Conservation (phyloP, 23 red algal species). For the Agarophyton chilense region DNA sequence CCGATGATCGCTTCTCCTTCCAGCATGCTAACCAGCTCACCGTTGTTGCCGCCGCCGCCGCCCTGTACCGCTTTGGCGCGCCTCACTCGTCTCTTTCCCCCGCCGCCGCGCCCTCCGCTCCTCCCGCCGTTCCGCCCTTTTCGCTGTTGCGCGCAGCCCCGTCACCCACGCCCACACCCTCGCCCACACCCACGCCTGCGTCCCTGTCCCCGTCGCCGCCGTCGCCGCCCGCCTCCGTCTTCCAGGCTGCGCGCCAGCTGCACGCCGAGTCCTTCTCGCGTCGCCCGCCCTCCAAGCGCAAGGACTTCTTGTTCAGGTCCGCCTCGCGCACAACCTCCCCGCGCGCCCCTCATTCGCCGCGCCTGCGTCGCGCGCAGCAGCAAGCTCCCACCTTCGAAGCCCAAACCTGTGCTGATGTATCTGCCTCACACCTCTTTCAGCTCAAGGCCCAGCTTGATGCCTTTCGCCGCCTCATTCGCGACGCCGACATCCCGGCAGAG, state of each 20-base stretch:
- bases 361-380: background rate
- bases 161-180: background rate
- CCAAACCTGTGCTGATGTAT: slow-evolving; percentile 15
- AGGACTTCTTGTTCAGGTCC: slow-evolving; percentile 18
- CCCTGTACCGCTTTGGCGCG: background rate
- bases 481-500: slow-evolving; percentile 33
- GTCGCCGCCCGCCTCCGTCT: background rate
- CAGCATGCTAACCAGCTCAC: slow-evolving; percentile 34
- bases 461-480: slow-evolving; percentile 49
- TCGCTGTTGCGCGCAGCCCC: background rate
- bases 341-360: slow-evolving; percentile 5
- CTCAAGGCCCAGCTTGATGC: slow-evolving; percentile 53
- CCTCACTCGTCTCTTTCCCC: background rate
- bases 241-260: slow-evolving; percentile 11
- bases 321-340: slow-evolving; percentile 10
- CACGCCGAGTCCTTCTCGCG: background rate
- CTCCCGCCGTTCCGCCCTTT: background rate
- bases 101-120: background rate
- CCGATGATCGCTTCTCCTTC: slow-evolving; percentile 4
- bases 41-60: slow-evolving; percentile 25
- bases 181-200: too few species aligned
- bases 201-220: background rate
- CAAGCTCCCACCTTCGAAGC: slow-evolving; percentile 8
- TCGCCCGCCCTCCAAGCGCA: slow-evolving; percentile 1
- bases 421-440: slow-evolving; percentile 35